Evolutionary conservation across 805 yeast species (phyloP).

Genomic region (Alloascoidea hylecoeti): DNA sequence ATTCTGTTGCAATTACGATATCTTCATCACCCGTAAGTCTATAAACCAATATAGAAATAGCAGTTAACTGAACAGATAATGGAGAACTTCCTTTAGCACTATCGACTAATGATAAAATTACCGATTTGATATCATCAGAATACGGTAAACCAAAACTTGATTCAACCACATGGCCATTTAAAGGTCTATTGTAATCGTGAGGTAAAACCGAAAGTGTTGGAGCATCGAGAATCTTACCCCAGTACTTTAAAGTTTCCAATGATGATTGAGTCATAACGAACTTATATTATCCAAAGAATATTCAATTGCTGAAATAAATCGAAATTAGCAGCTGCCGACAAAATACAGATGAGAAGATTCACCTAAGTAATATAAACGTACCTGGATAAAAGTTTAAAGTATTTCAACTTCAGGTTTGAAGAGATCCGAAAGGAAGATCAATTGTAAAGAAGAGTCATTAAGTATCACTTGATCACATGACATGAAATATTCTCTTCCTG

Average conservation of each 20-base stretch:
- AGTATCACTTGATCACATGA: too few relatives aligned
- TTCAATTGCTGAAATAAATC: too few relatives aligned
- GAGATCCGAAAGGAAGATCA: too few relatives aligned
- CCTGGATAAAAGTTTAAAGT: too few relatives aligned
- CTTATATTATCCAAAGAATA: too few relatives aligned
- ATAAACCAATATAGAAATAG: conserved; percentile 55
- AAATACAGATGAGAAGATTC: too few relatives aligned
- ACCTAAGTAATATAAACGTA: too few relatives aligned
- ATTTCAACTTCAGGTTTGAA: too few relatives aligned
- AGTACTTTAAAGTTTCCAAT: conserved; percentile 24
- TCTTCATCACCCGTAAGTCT: conserved; percentile 93
- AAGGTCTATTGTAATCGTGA: conserved; percentile 72
- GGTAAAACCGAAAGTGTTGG: conserved; percentile 85
- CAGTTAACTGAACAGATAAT: conserved; percentile 46
- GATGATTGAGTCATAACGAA: conserved; percentile 1
- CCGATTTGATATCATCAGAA: conserved; percentile 10
- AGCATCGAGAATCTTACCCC: conserved; percentile 55
- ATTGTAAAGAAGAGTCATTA: too few relatives aligned
- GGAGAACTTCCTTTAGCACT: conserved; percentile 12
- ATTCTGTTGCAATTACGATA: conserved; percentile 68
- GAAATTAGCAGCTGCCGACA: too few relatives aligned
- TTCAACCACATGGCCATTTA: conserved; percentile 52
- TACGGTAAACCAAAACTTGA: conserved; percentile 28
- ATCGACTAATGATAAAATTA: conserved; percentile 9
- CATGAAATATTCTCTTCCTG: too few relatives aligned